Conservation (phyloP, 805 yeast species). For the Metschnikowia cerradonensis region DNA sequence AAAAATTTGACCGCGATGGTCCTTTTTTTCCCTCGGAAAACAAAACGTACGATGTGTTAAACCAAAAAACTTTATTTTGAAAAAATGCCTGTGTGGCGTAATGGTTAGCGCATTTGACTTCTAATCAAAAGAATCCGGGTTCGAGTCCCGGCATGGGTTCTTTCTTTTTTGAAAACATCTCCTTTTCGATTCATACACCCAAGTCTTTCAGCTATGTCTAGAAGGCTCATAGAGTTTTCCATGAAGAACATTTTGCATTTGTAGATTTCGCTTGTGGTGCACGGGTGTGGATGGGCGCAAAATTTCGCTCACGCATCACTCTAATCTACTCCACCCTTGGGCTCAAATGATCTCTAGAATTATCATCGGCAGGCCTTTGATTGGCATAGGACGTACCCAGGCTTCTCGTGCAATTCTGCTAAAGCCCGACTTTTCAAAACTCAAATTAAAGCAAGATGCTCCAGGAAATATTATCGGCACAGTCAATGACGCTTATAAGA, state of each 20-base stretch:
- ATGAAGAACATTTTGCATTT: too few relatives aligned
- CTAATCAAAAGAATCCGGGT: slow-evolving; percentile 19
- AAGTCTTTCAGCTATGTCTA: too few relatives aligned
- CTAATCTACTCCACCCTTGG: not conserved
- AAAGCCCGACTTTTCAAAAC: slow-evolving; percentile 44
- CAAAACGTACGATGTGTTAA: not conserved
- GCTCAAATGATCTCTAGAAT: slow-evolving; percentile 10
- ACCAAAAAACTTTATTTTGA: not conserved
- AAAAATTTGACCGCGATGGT: too few relatives aligned
- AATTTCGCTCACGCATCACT: slow-evolving; percentile 1
- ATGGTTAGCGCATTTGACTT: slow-evolving; percentile 19
- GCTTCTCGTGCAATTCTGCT: slow-evolving; percentile 17
- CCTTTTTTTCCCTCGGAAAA: too few relatives aligned
- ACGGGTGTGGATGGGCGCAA: slow-evolving; percentile 3
- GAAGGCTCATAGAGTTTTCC: too few relatives aligned
- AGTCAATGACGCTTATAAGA: slow-evolving; percentile 79
- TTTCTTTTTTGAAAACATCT: slow-evolving; percentile 1
- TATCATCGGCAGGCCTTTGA: slow-evolving; percentile 8
- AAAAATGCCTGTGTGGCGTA: slow-evolving; percentile 16
- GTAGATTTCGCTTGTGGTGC: not conserved
- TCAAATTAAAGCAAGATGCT: slow-evolving; percentile 67
- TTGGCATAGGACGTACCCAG: slow-evolving; percentile 6
- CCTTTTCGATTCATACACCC: not conserved
- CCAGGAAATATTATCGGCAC: slow-evolving; percentile 91
- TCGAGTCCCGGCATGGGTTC: slow-evolving; percentile 19